phyloP scores from a whole-genome alignment of 768 basidiomycete genomes.

The Chalciporus piperatus region DNA sequence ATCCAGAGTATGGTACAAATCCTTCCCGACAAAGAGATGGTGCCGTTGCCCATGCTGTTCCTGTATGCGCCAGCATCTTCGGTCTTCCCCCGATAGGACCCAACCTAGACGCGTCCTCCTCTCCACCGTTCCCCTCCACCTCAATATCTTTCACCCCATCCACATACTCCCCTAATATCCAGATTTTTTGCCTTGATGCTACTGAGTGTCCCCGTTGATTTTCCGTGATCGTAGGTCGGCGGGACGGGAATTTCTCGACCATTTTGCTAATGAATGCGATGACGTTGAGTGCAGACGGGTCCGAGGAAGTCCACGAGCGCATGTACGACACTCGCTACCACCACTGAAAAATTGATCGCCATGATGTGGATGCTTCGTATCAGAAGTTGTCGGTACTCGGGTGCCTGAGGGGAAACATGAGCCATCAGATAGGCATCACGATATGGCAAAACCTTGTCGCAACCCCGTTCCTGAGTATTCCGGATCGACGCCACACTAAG shows the following conservation, averaged over 20 bases:
- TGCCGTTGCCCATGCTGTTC: too few species aligned
- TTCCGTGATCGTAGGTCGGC: slow-evolving; percentile 78
- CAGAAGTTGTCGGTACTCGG: slow-evolving; percentile 93
- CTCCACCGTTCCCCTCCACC: slow-evolving; percentile 49
- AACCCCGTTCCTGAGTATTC: slow-evolving; percentile 90
- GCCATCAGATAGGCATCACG: background rate
- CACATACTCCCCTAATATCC: slow-evolving; percentile 98
- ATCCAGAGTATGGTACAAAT: too few species aligned
- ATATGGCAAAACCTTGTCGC: slow-evolving; percentile 78
- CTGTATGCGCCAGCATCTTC: slow-evolving; percentile 80
- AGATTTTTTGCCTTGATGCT: slow-evolving; percentile 95
- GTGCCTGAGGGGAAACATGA: slow-evolving; percentile 56
- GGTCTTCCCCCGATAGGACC: slow-evolving; percentile 53
- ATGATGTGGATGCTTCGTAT: slow-evolving; percentile 97
- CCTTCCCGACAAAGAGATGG: too few species aligned
- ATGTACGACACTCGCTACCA: slow-evolving; percentile 93
- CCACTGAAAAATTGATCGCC: slow-evolving; percentile 95
- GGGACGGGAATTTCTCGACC: slow-evolving; percentile 92
- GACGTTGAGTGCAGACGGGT: slow-evolving; percentile 93
- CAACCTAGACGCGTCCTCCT: slow-evolving; percentile 38
- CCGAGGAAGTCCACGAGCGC: slow-evolving; percentile 93
- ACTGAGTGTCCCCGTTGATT: slow-evolving; percentile 77
- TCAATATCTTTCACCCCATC: slow-evolving; percentile 65
- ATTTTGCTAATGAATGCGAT: slow-evolving; percentile 90
- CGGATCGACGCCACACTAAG: slow-evolving; percentile 90